Evolutionary conservation across 1,284 basidiomycete species (phyloP).

Genomic region (Austroboletus niveus): DNA sequence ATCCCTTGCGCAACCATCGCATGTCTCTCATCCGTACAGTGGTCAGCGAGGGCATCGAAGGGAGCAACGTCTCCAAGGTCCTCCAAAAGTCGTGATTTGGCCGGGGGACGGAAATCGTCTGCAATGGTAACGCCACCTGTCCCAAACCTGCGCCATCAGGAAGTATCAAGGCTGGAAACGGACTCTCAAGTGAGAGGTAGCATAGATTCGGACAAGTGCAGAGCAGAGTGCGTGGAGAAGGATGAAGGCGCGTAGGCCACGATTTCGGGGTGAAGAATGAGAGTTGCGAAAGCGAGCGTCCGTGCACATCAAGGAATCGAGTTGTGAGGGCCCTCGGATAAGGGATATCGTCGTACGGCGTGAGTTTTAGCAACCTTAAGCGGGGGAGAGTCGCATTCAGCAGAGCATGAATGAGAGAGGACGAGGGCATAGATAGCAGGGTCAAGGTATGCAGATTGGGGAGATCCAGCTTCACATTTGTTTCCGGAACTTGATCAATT

Average conservation of each 20-base stretch:
- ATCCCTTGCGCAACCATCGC: conserved; percentile 66
- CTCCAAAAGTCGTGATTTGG: conserved; percentile 57
- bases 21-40: conserved; percentile 64
- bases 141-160: conserved; percentile 33
- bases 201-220: conserved; percentile 54
- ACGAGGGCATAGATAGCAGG: conserved; percentile 65
- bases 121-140: conserved; percentile 44
- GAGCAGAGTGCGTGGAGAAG: conserved; percentile 56
- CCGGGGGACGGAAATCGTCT: conserved; percentile 69
- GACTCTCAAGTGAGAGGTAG: conserved; percentile 67
- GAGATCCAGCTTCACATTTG: conserved; percentile 44
- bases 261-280: conserved; percentile 67
- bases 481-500: conserved; percentile 17
- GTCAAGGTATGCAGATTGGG: conserved; percentile 61
- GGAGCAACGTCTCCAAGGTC: conserved; percentile 53
- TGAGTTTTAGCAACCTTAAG: conserved; percentile 68
- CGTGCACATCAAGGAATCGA: conserved; percentile 64
- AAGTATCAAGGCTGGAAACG: conserved; percentile 49
- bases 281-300: conserved; percentile 57
- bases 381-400: conserved; percentile 61
- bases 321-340: conserved; percentile 56
- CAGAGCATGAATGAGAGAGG: conserved; percentile 61
- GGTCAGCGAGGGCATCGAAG: conserved; percentile 52
- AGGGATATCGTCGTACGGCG: conserved; percentile 66
- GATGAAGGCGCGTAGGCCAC: conserved; percentile 65